A percentile compares a stretch with the other conserved stretches of the same genome.
phyloP scores from a whole-genome alignment of 2,329 filamentous ascomycete species.

The Coleophoma crateriformis region DNA sequence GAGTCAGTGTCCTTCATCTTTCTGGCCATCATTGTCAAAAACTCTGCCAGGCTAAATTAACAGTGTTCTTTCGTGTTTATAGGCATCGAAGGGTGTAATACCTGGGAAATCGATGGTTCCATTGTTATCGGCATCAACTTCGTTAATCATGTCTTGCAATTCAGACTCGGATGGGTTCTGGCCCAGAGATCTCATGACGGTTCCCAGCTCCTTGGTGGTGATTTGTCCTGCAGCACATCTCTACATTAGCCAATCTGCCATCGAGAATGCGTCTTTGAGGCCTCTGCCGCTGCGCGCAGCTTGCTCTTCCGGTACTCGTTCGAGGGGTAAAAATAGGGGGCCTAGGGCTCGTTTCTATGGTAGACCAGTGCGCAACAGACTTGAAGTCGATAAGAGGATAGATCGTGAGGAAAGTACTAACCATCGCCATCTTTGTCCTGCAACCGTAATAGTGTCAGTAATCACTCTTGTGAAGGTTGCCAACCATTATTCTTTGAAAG shows the following conservation, averaged over 20 bases:
- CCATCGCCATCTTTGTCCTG: constrained; percentile 90
- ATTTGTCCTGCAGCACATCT: constrained; percentile 62
- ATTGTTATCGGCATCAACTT: constrained; percentile 89
- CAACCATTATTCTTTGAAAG: constrained; percentile 15
- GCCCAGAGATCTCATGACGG: constrained; percentile 84
- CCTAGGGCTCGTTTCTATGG: background rate
- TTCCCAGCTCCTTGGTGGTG: constrained; percentile 85
- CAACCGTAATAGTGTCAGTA: constrained; percentile 22
- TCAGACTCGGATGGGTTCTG: constrained; percentile 89
- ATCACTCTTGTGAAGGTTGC: constrained; percentile 12
- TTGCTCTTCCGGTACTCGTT: background rate
- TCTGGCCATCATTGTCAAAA: constrained; percentile 88
- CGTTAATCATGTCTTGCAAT: constrained; percentile 91
- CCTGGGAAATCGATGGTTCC: constrained; percentile 89
- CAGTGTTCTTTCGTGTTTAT: too few species aligned
- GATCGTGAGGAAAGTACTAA: constrained; percentile 42
- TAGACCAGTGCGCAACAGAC: background rate
- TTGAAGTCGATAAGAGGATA: background rate
- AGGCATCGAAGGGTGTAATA: constrained; percentile 34
- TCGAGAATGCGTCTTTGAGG: too few species aligned
- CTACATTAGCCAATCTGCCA: constrained; percentile 10
- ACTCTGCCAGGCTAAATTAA: constrained; percentile 48
- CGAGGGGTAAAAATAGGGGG: background rate
- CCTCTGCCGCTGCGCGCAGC: too few species aligned
- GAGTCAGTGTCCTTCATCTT: constrained; percentile 95